Conservation (phyloP, 805 yeast genomes). For the Pichia manshurica region DNA sequence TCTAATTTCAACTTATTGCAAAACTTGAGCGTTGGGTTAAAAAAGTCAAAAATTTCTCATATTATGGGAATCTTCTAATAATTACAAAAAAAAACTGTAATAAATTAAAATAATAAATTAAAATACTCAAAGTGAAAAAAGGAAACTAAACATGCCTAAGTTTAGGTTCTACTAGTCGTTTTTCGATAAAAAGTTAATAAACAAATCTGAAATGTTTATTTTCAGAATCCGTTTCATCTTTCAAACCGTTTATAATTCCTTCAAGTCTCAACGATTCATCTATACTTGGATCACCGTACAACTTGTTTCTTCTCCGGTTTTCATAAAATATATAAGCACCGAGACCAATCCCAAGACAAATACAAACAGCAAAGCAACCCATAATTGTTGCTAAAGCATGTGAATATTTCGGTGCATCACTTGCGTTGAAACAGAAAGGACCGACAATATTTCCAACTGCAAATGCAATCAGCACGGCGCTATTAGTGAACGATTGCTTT, state of each 20-base stretch:
- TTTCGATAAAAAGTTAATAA: neutral
- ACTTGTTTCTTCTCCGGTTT: conserved; percentile 38
- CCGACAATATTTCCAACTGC: conserved; percentile 45
- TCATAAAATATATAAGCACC: conserved; percentile 30
- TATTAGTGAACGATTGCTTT: conserved; percentile 42
- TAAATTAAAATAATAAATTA: no score
- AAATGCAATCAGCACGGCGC: conserved; percentile 39
- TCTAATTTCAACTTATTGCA: no score
- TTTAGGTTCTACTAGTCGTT: no score
- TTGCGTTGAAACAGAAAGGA: conserved; percentile 47
- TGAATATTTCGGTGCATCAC: conserved; percentile 40
- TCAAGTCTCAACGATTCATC: conserved; percentile 24
- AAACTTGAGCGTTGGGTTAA: no score
- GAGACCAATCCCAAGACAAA: conserved; percentile 26
- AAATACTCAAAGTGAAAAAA: no score
- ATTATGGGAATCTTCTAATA: no score
- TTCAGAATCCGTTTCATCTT: conserved; percentile 27
- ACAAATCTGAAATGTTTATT: conserved; percentile 27
- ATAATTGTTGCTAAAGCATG: conserved; percentile 34
- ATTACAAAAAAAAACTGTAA: no score
- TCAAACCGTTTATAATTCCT: conserved; percentile 30
- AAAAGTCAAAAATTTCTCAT: no score
- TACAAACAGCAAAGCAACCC: conserved; percentile 36
- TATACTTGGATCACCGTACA: conserved; percentile 24
- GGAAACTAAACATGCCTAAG: no score